Percentiles rank a stretch among this genome's conserved stretches.
Evolutionary conservation across 805 yeast genomes (phyloP).

Genomic region (Pichia californica): DNA sequence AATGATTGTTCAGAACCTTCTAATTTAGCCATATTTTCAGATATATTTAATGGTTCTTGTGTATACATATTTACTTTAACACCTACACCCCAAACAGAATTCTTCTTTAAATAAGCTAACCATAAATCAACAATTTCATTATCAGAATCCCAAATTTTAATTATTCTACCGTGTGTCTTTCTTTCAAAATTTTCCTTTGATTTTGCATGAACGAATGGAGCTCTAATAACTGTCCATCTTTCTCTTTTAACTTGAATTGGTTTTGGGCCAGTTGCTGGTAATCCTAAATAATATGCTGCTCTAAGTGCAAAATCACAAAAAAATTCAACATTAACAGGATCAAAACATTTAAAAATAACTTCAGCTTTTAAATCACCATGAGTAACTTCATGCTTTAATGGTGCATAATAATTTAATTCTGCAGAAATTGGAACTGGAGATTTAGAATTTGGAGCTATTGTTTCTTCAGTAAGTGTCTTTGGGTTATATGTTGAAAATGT

Average conservation of each 20-base stretch:
- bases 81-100: conserved; percentile 77
- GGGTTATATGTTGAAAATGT: conserved; percentile 32
- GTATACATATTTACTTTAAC: conserved; percentile 65
- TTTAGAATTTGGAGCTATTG: conserved; percentile 28
- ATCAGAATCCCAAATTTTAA: conserved; percentile 77
- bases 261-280: conserved; percentile 74
- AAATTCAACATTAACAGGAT: conserved; percentile 62
- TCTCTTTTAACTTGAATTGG: conserved; percentile 67
- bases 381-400: conserved; percentile 58
- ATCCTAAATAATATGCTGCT: conserved; percentile 83
- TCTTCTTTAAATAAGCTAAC: conserved; percentile 70
- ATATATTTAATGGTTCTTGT: conserved; percentile 42
- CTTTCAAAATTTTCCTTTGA: conserved; percentile 92
- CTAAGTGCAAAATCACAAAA: conserved; percentile 82
- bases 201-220: conserved; percentile 93
- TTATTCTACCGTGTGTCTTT: conserved; percentile 66
- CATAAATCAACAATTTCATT: conserved; percentile 79
- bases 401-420: conserved; percentile 74
- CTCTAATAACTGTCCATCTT: conserved; percentile 87
- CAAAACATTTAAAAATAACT: conserved; percentile 65
- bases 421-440: conserved; percentile 80
- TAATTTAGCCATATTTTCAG: conserved; percentile 33
- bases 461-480: conserved; percentile 30
- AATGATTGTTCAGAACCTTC: conserved; percentile 16
- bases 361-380: conserved; percentile 78